Conservation (phyloP, 1,139 yeast species). For the Kazachstania sp. region DNA sequence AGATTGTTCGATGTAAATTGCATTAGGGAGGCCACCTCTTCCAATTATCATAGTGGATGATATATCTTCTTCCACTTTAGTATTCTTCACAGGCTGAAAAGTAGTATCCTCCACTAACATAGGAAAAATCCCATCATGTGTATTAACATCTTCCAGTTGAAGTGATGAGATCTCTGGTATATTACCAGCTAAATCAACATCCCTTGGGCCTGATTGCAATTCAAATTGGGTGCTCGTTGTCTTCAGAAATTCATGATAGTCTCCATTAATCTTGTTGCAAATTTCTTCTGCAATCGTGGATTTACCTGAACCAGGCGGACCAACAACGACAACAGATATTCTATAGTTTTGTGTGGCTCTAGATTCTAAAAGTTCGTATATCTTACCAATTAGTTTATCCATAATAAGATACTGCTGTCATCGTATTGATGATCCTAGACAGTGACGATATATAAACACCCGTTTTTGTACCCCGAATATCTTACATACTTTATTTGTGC, state of each 20-base stretch:
- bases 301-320: constrained; percentile 81
- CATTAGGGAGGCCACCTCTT: constrained; percentile 31
- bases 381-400: constrained; percentile 8
- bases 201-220: background rate
- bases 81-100: constrained; percentile 25
- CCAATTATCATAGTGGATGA: constrained; percentile 19
- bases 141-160: constrained; percentile 26
- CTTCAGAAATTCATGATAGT: constrained; percentile 9
- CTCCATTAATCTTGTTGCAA: constrained; percentile 34
- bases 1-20: constrained; percentile 11
- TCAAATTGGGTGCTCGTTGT: background rate
- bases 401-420: background rate
- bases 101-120: constrained; percentile 43
- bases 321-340: constrained; percentile 52
- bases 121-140: constrained; percentile 34
- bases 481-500: too few species aligned
- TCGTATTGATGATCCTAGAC: too few species aligned
- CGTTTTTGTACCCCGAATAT: too few species aligned
- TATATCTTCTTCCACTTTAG: constrained; percentile 5
- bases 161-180: constrained; percentile 11
- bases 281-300: constrained; percentile 51
- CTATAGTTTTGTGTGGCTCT: constrained; percentile 33
- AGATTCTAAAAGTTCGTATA: constrained; percentile 11
- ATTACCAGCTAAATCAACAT: constrained; percentile 2
- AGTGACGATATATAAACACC: too few species aligned